phyloP scores from a whole-genome alignment of 2,329 filamentous ascomycete species.

The Venturiaceae sp. region DNA sequence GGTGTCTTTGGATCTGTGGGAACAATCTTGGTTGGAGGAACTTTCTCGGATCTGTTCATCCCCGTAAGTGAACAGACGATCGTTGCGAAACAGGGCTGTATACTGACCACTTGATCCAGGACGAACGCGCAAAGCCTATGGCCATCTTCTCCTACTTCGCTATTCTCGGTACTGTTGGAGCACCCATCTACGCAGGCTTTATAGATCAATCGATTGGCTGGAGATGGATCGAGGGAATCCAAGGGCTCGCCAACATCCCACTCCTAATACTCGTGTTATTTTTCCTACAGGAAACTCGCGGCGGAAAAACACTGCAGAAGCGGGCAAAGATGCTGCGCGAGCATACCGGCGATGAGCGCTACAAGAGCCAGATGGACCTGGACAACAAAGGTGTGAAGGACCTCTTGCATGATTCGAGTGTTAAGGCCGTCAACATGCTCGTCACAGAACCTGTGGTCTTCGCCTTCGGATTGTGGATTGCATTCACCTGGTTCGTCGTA shows the following conservation, averaged over 20 bases:
- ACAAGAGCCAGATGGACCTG: slow-evolving; percentile 60
- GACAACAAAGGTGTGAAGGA: slow-evolving; percentile 55
- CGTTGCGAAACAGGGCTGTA: too few relatives aligned
- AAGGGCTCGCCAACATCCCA: slow-evolving; percentile 58
- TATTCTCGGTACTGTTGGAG: slow-evolving; percentile 67
- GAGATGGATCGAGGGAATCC: slow-evolving; percentile 86
- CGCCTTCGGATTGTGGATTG: slow-evolving; percentile 81
- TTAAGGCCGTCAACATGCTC: slow-evolving; percentile 71
- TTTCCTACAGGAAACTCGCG: slow-evolving; percentile 74
- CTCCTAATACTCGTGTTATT: slow-evolving; percentile 55
- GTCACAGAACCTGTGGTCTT: slow-evolving; percentile 71
- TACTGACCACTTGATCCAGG: not conserved
- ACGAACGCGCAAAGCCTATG: slow-evolving; percentile 56
- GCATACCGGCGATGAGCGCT: slow-evolving; percentile 47
- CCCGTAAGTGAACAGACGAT: slow-evolving; percentile 62
- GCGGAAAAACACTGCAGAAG: slow-evolving; percentile 64
- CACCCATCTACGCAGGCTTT: slow-evolving; percentile 61
- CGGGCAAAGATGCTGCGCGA: slow-evolving; percentile 53
- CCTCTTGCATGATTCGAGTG: slow-evolving; percentile 34
- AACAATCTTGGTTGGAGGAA: slow-evolving; percentile 84
- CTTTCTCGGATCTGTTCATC: slow-evolving; percentile 73
- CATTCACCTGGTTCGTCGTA: slow-evolving; percentile 70
- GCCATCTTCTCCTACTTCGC: slow-evolving; percentile 71
- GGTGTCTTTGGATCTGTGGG: slow-evolving; percentile 69
- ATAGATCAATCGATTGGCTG: slow-evolving; percentile 59